phyloP scores from a whole-genome alignment of 1,284 basidiomycete species.

The Coniferiporia sulphurascens region DNA sequence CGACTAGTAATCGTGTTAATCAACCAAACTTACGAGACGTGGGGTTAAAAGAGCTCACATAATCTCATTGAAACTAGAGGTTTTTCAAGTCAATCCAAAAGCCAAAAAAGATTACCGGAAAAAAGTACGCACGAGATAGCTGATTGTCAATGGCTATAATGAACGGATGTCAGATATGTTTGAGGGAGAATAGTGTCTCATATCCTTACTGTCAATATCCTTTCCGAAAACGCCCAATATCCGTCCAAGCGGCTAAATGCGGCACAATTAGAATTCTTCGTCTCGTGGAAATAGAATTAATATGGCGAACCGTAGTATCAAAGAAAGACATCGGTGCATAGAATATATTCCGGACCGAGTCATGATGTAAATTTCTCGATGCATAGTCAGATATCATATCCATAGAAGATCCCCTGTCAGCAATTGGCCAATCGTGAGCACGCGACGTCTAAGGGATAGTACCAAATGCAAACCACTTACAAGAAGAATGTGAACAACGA shows the following conservation, averaged over 20 bases:
- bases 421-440: constrained; percentile 20
- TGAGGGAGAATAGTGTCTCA: not conserved
- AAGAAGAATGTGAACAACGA: constrained; percentile 61
- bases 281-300: not conserved
- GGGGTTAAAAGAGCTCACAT: constrained; percentile 32
- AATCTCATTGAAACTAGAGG: constrained; percentile 57
- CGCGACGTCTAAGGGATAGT: constrained; percentile 3
- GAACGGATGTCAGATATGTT: not conserved
- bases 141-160: constrained; percentile 53
- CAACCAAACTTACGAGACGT: constrained; percentile 12
- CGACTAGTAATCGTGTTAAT: constrained; percentile 32
- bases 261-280: not conserved
- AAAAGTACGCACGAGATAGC: constrained; percentile 39
- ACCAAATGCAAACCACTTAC: constrained; percentile 30
- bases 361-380: constrained; percentile 54
- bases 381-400: constrained; percentile 54
- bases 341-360: constrained; percentile 52
- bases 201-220: constrained; percentile 50
- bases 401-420: constrained; percentile 46
- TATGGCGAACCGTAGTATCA: constrained; percentile 51
- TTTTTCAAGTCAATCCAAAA: not conserved
- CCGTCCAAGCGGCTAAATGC: constrained; percentile 50
- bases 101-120: not conserved
- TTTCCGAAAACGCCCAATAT: constrained; percentile 63
- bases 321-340: constrained; percentile 70